Evolutionary conservation across 345 rosid genomes (phyloP), one percentile per base, ranked within the genome.

Genomic region (Cardiospermum halicacabum): DNA sequence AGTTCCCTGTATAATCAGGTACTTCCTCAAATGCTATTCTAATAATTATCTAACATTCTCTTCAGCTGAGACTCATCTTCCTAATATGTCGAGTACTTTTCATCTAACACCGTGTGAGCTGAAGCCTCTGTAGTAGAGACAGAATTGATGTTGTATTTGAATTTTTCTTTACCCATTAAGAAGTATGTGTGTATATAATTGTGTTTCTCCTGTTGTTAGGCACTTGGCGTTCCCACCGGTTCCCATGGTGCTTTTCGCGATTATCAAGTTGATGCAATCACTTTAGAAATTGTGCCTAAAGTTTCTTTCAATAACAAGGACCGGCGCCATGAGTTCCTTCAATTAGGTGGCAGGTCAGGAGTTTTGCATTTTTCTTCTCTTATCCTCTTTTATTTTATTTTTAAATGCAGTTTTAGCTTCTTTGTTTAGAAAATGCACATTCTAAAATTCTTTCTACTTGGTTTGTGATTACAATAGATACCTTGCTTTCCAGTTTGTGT

Each of bases 221-320:
- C 97, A 60, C 72, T 94, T 62, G 99, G 97, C 65, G 77, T 91
- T 65, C 97, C 99, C 53, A 94, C 96, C 34, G 99, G 96, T 66
- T 81, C 95, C 11, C 99, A 91, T 75, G 99, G 97, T 67, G 96
- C 96, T 55, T 94, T 94, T 76, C 97, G 95, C 30, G 93, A 91
- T 68, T 91, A 84, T 74, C 97, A 91, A 84, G 82, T 94, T 55
- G 97, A 91, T 83, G 96, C 96, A 64, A 74, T 94, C 62, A 94
- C 99, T 66, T 81, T 94, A 74, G 89, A 91, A 76, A 77, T 94
- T 73, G 86, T 84, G 21, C 89, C 88, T 34, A 76, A 77, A 76
- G 72, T 62, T 79, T 72, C 80, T 67, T 76, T 73, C 15, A 70
- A 63, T 48, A 80, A 34, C 65, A 76, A 74, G 71, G 82, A 74